Evolutionary conservation across 2,329 filamentous ascomycete genomes (phyloP), one percentile per base, ranked within the genome.

Genomic region (Stagonosporopsis chrysanthemi): DNA sequence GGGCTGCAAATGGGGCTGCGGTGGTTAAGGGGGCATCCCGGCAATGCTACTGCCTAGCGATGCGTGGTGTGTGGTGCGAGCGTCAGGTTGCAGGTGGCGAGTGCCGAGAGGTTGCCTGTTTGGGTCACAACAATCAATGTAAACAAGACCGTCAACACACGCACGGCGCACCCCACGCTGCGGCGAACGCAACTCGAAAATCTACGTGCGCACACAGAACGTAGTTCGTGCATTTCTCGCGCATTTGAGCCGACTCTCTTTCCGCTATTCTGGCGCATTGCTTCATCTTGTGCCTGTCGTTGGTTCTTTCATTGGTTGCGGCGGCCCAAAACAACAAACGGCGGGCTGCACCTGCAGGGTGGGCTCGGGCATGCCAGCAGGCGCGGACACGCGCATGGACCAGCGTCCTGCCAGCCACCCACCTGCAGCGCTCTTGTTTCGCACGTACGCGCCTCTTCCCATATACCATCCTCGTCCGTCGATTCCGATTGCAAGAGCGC

Each of bases 391-490:
- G 31, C 56, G 47, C 54, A 42, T 47, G 36, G 46, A 39, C 52
- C 42, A 36, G 22, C 38, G 19, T 24, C 22, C 19, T 35, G 22
- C 55, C 44, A 47, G 55, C 49, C 55, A 53, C 17, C 55, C 48
- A 45, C 49, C 41, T 40, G 41, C 42, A 39, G 17, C 36, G 36
- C 36, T 39, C 36, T 39, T 36, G 29, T 42, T 40, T 42, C 44
- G 40, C 40, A 52, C 66, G 66, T 60, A 56, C 65, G 65, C 67
- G 65, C 64, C 63, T 57, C 44, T 51, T 57, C 60, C 58, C 63
- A 63, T 66, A 60, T 64, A 61, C 65, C 69, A 66, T 56, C 64
- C 62, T 60, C 65, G 61, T 61, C 61, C 65, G 67, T 68, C 69
- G 65, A 62, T 63, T 53, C 48, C 54, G 54, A 57, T 57, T 42